A percentile compares a stretch with the other conserved stretches of the same genome.
Conservation (phyloP, 306 rosid genomes). For the Rosa rugosa region DNA sequence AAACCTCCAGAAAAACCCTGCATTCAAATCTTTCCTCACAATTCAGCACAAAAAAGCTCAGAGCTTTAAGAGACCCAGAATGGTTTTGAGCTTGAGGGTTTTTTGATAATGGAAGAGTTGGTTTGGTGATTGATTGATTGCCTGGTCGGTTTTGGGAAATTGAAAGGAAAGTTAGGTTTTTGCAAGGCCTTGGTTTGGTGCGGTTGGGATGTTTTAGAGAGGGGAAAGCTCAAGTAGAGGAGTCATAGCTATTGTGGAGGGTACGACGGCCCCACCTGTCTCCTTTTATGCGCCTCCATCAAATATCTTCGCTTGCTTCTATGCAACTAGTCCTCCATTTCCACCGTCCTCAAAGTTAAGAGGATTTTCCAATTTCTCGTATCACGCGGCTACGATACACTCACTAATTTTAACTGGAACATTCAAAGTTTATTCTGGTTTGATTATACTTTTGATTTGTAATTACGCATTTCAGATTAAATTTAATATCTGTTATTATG, state of each 20-base stretch:
- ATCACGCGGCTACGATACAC: background rate
- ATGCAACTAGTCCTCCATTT: background rate
- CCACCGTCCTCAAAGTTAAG: background rate
- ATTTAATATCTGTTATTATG: no score
- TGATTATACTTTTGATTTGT: no score
- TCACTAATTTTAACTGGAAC: no score
- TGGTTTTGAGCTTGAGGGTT: no score
- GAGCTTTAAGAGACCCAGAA: background rate
- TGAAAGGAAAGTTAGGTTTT: background rate
- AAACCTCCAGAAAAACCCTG: conserved; percentile 28
- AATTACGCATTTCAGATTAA: no score
- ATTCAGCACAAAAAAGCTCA: conserved; percentile 3
- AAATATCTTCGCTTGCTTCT: conserved; percentile 22
- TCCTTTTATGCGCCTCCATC: conserved; percentile 50
- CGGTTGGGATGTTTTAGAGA: background rate
- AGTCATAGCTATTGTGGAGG: background rate
- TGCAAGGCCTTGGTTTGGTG: background rate
- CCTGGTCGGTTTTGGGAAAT: conserved; percentile 5
- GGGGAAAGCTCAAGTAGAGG: background rate
- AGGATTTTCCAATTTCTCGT: background rate
- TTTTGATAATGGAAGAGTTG: background rate
- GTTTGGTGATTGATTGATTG: background rate
- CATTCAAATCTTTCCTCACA: conserved; percentile 26
- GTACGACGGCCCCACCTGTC: conserved; percentile 24
- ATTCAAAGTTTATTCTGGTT: no score